Base-by-base conservation (phyloP, 2,329 filamentous ascomycete species). In the Pezicula carpinea region DNA sequence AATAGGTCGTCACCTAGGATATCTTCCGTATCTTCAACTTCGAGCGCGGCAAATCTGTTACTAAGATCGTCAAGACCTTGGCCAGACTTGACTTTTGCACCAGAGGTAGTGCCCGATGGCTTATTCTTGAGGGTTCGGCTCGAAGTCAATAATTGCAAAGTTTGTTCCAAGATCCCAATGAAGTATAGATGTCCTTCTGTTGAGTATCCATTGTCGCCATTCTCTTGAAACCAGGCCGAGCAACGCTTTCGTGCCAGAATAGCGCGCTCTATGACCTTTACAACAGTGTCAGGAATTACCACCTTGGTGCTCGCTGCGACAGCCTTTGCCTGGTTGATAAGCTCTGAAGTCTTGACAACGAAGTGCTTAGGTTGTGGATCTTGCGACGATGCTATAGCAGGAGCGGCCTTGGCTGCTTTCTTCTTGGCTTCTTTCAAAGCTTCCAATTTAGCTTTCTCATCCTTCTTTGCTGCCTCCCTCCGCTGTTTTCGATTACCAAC, bases 171-270 rank as follows among this genome's bases (percentile, higher is more conserved):
- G 11, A 48, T 26, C 2, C 17, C 11, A 23, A 44, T 40, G 15
- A 48, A 48, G n/a, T 48, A 29, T 21, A 39, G 34, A 15, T 44
- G 46, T 10, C 35, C 41, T 8, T 48, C 17, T 4, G 43, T 39
- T 5, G 40, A 48, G 11, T 38, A 39, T 6, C 23, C 14, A 21
- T 51, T 44, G 4, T 46, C 22, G 10, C 43, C 44, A 13, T 29
- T 44, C 31, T 32, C 33, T 31, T 41, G n/a, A 32, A 51, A 53
- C 49, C 49, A 51, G 31, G 43, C 39, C 17, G 43, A 42, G 33
- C 46, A 53, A 21, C 51, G 31, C 34, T 47, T 44, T n/a, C 51
- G 41, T 31, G 51, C 49, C 4, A 39, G 11, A 22, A 53, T 53
- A 8, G 46, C 51, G 15, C 45, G 42, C 26, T 14, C 8, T 23